A percentile compares a stretch with the other conserved stretches of the same genome.
phyloP scores from a whole-genome alignment of 1,139 yeast genomes.

The Meyerozyma guilliermondii region DNA sequence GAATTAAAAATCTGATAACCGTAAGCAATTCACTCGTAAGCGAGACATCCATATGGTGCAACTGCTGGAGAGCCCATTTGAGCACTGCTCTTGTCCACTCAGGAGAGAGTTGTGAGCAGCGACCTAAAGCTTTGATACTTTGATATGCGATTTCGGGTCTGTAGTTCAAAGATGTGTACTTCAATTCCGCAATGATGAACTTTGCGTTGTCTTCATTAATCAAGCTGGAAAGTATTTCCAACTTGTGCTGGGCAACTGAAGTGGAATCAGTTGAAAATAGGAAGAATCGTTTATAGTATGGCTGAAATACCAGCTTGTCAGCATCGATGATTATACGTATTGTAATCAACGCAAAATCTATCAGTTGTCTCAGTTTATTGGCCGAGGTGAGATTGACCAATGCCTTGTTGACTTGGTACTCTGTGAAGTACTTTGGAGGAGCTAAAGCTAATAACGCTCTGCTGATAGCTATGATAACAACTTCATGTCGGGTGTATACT shows the following conservation, averaged over 20 bases:
- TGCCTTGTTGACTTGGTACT: conserved; percentile 45
- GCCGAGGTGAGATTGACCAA: conserved; percentile 38
- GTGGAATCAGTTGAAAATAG: conserved; percentile 54
- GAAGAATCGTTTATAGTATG: conserved; percentile 47
- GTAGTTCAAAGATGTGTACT: conserved; percentile 52
- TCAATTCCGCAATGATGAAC: conserved; percentile 59
- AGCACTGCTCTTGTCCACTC: conserved; percentile 34
- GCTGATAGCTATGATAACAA: conserved; percentile 58
- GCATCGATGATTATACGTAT: conserved; percentile 30
- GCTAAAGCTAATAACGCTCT: conserved; percentile 52
- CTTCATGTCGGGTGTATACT: conserved; percentile 49
- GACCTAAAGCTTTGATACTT: conserved; percentile 55
- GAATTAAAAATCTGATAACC: conserved; percentile 69
- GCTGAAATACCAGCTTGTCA: conserved; percentile 43
- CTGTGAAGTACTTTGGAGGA: conserved; percentile 45
- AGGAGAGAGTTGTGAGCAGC: conserved; percentile 39
- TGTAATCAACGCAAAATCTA: conserved; percentile 37
- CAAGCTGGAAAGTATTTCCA: conserved; percentile 59
- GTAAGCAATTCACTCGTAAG: conserved; percentile 49
- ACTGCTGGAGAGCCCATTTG: conserved; percentile 37
- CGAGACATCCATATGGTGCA: conserved; percentile 16
- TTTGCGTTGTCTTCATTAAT: conserved; percentile 50
- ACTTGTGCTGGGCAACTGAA: conserved; percentile 47
- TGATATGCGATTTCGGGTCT: conserved; percentile 40
- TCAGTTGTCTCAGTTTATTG: conserved; percentile 23